Conservation (phyloP, 1,139 yeast species). For the Geotrichum bryndzae region DNA sequence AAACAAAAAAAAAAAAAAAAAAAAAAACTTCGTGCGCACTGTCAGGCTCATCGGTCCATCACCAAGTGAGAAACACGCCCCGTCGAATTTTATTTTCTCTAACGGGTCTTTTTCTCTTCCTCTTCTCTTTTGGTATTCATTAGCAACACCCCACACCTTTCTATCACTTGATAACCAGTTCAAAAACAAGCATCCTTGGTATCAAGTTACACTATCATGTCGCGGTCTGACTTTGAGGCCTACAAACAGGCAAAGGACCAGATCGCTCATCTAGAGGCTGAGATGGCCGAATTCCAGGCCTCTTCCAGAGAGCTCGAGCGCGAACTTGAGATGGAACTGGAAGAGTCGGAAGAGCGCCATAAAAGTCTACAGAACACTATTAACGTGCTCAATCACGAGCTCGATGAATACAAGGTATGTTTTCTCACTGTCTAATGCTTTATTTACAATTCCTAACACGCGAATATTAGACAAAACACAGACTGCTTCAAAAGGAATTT, state of each 20-base stretch:
- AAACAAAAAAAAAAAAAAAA: no score
- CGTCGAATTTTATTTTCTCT: no score
- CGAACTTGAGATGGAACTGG: conserved; percentile 36
- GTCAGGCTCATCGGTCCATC: no score
- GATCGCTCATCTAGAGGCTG: conserved; percentile 36
- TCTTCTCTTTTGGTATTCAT: no score
- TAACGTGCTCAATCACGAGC: conserved; percentile 24
- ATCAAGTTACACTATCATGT: conserved; percentile 5
- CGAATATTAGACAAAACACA: conserved; percentile 21
- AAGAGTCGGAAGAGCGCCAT: conserved; percentile 31
- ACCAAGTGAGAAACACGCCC: no score
- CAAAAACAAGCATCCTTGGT: background rate
- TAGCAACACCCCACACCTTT: background rate
- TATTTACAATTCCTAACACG: background rate
- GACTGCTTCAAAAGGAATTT: conserved; percentile 28
- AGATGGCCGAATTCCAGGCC: conserved; percentile 35
- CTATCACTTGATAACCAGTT: background rate
- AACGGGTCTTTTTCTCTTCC: no score
- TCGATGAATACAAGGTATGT: conserved; percentile 26
- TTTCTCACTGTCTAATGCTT: background rate
- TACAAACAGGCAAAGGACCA: conserved; percentile 30
- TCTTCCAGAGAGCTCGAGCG: conserved; percentile 36
- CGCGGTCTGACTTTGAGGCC: conserved; percentile 15
- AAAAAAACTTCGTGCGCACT: no score
- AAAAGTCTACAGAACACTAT: conserved; percentile 26